Evolutionary conservation across 768 basidiomycete species (phyloP), one percentile per base, ranked within the genome.

Genomic region (Amanita pseudoporphyria): DNA sequence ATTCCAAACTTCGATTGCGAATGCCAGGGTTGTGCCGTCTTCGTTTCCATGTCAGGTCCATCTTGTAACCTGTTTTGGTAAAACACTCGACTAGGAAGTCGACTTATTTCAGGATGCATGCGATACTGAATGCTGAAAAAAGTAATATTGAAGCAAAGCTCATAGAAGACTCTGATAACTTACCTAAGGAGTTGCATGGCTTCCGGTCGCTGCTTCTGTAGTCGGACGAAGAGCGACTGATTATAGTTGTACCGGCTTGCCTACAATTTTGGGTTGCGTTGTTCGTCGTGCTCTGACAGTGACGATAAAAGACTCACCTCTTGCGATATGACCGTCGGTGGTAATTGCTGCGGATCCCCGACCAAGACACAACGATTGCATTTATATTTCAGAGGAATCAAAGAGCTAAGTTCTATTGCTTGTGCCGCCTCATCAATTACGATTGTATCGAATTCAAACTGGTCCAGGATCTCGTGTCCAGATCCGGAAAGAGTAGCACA

Each of bases 381-480:
- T 24, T 76, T 77, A 65, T 91, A 97, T 64, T 88, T 96, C 54
- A 99, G 71, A 33, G 96, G 96, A 51, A 99, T 98, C 53, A 99
- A 67, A 6, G 95, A 90, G 55, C 89, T 92, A 36, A 97, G 73
- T 64, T 99, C 96, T 41, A 97, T 86, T 13, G 94, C 85, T 65
- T 99, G 96, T 1, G 95, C 95, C 1, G 96, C 96, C 65, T 99
- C 96, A 60, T 99, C 96, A 52, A 99, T 95, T 63, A 99, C 82
- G 57, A 99, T 78, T 67, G 95, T 88, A 57, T 96, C 94, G 61
- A 97, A 97, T 45, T 94, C 86, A 54, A 89, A 78, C 31, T 77
- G 72, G 50, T 87, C 80, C 36, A 99, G 72, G 41, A 77, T 75
- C 13, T 96, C 94, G 55, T 96, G 89, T 3, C 94, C 96, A 14